These are phyloP conservation scores for Pseudotulostoma volvatum DNA, from an alignment of 495 filamentous ascomycete genomes.

Conservation along the genomic window DNA sequence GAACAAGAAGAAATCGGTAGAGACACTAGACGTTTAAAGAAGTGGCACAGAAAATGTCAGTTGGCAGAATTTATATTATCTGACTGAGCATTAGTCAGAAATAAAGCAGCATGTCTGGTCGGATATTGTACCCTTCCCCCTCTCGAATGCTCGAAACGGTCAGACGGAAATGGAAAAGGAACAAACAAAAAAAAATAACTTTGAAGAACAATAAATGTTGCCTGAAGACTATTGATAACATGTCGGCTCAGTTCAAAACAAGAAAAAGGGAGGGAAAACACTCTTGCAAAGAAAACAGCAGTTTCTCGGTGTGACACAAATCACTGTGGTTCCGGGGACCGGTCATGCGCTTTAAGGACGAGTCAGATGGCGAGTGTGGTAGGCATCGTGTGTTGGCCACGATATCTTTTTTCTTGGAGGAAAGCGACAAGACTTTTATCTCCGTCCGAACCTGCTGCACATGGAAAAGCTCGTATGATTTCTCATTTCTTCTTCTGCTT, in stretches of 20 bases:
- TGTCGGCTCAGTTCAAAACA: not conserved
- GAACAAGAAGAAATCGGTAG: not conserved
- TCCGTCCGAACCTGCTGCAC: constrained; percentile 92
- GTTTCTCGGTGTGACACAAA: not conserved
- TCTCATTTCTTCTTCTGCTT: constrained; percentile 74
- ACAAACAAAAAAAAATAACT: not conserved
- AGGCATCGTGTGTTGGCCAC: not conserved
- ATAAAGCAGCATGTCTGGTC: too few species aligned
- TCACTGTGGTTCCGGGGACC: not conserved
- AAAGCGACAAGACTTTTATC: constrained; percentile 36
- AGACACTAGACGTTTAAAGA: too few species aligned
- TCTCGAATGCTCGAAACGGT: too few species aligned
- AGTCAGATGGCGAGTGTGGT: not conserved
- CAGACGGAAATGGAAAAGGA: not conserved
- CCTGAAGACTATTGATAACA: not conserved
- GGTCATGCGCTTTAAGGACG: not conserved
- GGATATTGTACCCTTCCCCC: too few species aligned
- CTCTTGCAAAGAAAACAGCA: too few species aligned
- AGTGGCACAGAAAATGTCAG: too few species aligned
- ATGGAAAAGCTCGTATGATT: constrained; percentile 64
- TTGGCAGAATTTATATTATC: too few species aligned
- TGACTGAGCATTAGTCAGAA: too few species aligned
- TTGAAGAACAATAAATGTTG: too few species aligned
- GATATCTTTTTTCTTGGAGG: not conserved
- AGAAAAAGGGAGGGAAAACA: not conserved